Evolutionary conservation across 1,139 yeast genomes (phyloP).

Genomic region (Saccharomyces hybrid): DNA sequence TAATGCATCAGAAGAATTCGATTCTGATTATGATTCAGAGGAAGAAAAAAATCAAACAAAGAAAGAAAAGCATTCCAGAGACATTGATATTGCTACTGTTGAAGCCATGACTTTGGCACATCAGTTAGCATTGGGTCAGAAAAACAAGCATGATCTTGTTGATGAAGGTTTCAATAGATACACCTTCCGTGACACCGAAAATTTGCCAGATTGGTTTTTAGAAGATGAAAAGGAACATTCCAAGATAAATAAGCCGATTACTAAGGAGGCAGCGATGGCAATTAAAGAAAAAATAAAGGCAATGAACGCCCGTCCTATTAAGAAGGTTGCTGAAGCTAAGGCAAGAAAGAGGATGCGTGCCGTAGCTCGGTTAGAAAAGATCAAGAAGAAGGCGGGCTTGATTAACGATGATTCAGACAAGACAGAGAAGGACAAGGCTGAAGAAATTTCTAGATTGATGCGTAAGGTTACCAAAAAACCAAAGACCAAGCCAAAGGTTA

Average conservation of each 20-base stretch:
- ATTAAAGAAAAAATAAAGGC: slow-evolving; percentile 83
- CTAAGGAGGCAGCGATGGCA: slow-evolving; percentile 94
- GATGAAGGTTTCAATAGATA: slow-evolving; percentile 90
- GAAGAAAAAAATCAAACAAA: slow-evolving; percentile 39
- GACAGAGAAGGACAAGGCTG: slow-evolving; percentile 90
- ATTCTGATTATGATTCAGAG: slow-evolving; percentile 42
- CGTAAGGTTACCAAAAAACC: slow-evolving; percentile 71
- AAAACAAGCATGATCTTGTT: slow-evolving; percentile 69
- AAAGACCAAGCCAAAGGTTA: slow-evolving; percentile 70
- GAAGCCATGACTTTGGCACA: slow-evolving; percentile 98
- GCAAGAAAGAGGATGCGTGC: slow-evolving; percentile 97
- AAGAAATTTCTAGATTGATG: slow-evolving; percentile 82
- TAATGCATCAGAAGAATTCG: slow-evolving; percentile 30
- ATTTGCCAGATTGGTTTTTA: slow-evolving; percentile 89
- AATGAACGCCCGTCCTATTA: slow-evolving; percentile 92
- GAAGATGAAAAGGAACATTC: slow-evolving; percentile 88
- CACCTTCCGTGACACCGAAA: slow-evolving; percentile 84
- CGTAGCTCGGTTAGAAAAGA: slow-evolving; percentile 73
- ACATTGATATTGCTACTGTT: slow-evolving; percentile 79
- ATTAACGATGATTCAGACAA: slow-evolving; percentile 83
- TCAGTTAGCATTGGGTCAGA: slow-evolving; percentile 84
- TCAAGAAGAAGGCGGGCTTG: slow-evolving; percentile 88
- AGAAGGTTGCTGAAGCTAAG: slow-evolving; percentile 94
- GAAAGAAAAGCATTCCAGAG: slow-evolving; percentile 46
- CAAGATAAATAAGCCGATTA: slow-evolving; percentile 80